These are phyloP conservation scores for Mediolabrus comicus DNA, from an alignment of 108 stramenopile genomes.

Conservation along the genomic window DNA sequence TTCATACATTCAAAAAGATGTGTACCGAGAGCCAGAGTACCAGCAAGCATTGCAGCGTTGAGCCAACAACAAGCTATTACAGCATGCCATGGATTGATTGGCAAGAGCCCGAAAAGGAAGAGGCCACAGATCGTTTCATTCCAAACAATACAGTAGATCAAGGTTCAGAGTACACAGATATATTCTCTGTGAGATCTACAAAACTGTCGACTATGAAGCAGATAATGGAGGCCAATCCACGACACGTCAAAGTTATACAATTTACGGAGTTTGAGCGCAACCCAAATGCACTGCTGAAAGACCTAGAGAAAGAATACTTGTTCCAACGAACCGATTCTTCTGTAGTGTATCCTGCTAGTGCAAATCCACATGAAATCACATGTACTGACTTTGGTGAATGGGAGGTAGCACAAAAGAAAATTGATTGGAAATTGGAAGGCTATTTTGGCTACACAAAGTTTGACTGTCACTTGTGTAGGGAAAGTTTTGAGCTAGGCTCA, in stretches of 20 bases:
- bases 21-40: slow-evolving; percentile 10
- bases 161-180: slow-evolving; percentile 6
- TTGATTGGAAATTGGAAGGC: slow-evolving; percentile 43
- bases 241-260: slow-evolving; percentile 41
- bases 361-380: neutral
- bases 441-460: slow-evolving; percentile 44
- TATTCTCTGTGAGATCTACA: slow-evolving; percentile 32
- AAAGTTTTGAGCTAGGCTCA: neutral
- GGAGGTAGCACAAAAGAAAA: slow-evolving; percentile 34
- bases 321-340: neutral
- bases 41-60: neutral
- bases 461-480: slow-evolving; percentile 39
- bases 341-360: neutral
- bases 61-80: slow-evolving; percentile 14
- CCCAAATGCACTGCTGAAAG: slow-evolving; percentile 29
- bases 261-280: slow-evolving; percentile 40
- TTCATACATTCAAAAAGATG: neutral
- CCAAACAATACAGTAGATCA: neutral
- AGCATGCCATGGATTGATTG: slow-evolving; percentile 24
- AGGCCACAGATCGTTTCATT: neutral
- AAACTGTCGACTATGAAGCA: slow-evolving; percentile 36
- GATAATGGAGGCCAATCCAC: slow-evolving; percentile 27
- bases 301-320: slow-evolving; percentile 42
- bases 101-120: neutral
- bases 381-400: slow-evolving; percentile 30